Evolutionary conservation across 352 stramenopile species (phyloP), one percentile per base, ranked within the genome.

Genomic region (Phytophthora litchii): DNA sequence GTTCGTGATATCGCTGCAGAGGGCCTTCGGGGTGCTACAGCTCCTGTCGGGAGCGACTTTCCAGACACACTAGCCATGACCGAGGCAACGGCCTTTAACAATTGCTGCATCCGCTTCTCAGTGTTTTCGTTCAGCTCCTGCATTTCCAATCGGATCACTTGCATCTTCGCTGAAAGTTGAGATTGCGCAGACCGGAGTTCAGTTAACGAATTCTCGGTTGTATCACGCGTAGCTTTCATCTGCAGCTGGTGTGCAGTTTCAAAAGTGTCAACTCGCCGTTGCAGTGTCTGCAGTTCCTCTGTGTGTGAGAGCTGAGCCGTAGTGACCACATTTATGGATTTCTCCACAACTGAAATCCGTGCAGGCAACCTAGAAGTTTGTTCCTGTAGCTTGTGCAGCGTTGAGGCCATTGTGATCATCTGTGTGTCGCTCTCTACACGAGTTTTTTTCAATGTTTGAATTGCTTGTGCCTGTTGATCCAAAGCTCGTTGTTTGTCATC

Each of bases 161-260:
- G 73, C 9, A 86, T 41, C 38, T 81, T 83, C 20, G 71, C 36
- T 2, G 71, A 60, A 29, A 82, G 50, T 20, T 86, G 76, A 13
- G 57, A 47, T 5, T 86, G 47, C 0, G 42, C 37, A 2, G 63
- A 60, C 2, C 64, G 57, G n/a, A 82, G 31, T 5, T 36, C 44
- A 13, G 66, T 32, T 3, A 83, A 11, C 11, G 73, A 60, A 2
- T 82, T 68, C 4, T 66, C 49, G 2, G 40, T 38, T 31, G 36
- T 25, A 10, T 32, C 32, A 6, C 46, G 60, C 12, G 73, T 27
- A 31, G 67, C 60, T 31, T 65, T 48, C 8, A 74, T 29, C 41
- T 78, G 60, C 17, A 72, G 23, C 13, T 66, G 35, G 9, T 67
- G 37, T 3, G 65, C 10, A 13, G 41, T 42, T 20, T 84, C 72